These are phyloP conservation scores for Pistacia integerrima DNA, from an alignment of 345 rosid genomes.

Conservation along the genomic window DNA sequence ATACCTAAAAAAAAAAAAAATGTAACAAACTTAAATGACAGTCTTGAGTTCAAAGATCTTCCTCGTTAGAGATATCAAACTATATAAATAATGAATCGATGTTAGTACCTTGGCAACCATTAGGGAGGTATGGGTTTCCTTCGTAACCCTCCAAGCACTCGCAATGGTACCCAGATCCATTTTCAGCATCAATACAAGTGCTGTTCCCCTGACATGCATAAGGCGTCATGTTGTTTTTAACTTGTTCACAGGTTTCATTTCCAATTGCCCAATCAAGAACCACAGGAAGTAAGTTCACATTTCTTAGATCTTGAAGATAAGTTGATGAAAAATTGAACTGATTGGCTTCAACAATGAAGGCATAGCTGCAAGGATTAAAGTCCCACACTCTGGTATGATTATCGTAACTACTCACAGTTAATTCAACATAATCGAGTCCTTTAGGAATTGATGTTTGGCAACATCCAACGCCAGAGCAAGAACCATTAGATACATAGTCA, in stretches of 20 bases:
- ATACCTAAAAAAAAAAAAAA: neutral
- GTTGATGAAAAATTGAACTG: slow-evolving; percentile 19
- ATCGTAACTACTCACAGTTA: fast-evolving
- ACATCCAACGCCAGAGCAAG: slow-evolving; percentile 43
- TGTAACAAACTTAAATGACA: too few relatives aligned
- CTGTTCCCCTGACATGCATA: slow-evolving; percentile 20
- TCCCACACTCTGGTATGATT: neutral
- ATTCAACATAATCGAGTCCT: neutral
- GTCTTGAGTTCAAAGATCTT: neutral
- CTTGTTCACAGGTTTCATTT: neutral
- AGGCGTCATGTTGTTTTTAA: neutral
- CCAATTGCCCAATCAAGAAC: slow-evolving; percentile 33
- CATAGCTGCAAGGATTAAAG: slow-evolving; percentile 40
- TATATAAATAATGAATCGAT: neutral
- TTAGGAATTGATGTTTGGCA: slow-evolving; percentile 32
- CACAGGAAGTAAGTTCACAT: neutral
- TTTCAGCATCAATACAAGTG: neutral
- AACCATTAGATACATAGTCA: slow-evolving; percentile 1
- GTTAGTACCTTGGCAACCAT: slow-evolving; percentile 31
- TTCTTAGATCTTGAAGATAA: neutral
- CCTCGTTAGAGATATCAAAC: too few relatives aligned
- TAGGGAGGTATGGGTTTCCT: slow-evolving; percentile 25
- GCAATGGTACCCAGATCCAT: slow-evolving; percentile 30
- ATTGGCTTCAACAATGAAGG: slow-evolving; percentile 16
- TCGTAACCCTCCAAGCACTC: slow-evolving; percentile 14